phyloP scores from a whole-genome alignment of 768 basidiomycete genomes.

The Trichaptum fuscoviolaceum region DNA sequence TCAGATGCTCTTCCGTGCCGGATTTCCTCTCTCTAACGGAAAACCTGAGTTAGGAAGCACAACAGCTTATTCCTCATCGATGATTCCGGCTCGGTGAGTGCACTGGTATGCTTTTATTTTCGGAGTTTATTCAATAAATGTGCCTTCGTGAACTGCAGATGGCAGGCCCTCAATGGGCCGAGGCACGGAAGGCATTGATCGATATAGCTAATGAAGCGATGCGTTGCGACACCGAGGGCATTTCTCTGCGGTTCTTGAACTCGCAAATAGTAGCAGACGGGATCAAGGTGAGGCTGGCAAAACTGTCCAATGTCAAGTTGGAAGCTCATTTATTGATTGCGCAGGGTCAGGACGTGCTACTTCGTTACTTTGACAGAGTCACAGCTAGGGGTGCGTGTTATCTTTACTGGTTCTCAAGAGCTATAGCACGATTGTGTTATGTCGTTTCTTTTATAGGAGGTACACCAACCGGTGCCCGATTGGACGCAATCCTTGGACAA shows the following conservation, averaged over 20 bases:
- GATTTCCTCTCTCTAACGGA: not conserved
- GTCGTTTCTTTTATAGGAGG: not conserved
- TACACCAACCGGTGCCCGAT: conserved; percentile 7
- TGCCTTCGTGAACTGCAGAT: not conserved
- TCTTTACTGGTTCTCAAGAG: not conserved
- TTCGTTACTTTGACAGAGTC: conserved; percentile 8
- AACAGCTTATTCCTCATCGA: conserved; percentile 8
- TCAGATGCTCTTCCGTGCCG: not conserved
- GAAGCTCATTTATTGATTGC: not conserved
- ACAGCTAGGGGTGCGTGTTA: not conserved
- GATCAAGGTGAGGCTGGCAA: not conserved
- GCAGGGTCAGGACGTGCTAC: not conserved
- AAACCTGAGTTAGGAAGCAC: not conserved
- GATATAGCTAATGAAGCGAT: conserved; percentile 6
- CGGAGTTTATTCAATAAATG: not conserved
- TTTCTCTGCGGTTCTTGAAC: conserved; percentile 7
- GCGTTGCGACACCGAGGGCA: conserved; percentile 9
- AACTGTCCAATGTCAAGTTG: not conserved
- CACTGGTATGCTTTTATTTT: not conserved
- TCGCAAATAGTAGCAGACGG: not conserved
- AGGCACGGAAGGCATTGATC: conserved; percentile 8
- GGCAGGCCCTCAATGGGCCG: not conserved
- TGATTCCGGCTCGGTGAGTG: conserved; percentile 11
- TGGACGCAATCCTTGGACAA: conserved; percentile 6
- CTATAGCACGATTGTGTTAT: not conserved